Base-by-base conservation (phyloP, 2,329 filamentous ascomycete species). In the Tolypocladium inflatum region DNA sequence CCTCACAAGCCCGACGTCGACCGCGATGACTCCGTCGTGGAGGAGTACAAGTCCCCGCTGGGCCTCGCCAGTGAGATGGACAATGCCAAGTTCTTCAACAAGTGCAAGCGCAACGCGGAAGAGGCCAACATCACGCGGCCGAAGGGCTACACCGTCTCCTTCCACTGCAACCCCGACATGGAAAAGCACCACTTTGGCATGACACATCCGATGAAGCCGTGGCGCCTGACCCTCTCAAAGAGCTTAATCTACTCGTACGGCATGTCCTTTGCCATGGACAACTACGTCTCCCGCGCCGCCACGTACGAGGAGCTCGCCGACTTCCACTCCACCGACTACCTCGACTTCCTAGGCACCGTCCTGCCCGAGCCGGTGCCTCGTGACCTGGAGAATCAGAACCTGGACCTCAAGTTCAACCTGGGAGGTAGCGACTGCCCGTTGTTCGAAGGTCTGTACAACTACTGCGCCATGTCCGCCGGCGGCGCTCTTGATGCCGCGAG, bases 141-240 rank as follows among this genome's bases (percentile, higher is more conserved):
- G 2, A 87, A 88, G 68, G 92, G 91, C 64, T 92, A 95, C 75
- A 91, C 83, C 38, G 93, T 99, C 53, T 97, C 93, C 11, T 97
- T 92, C 74, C 94, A 99, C 72, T 91, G 91, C 75, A 97, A 97
- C 68, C 90, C 92, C 1, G 86, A 90, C 60, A 95, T 97, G 71
- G 94, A 99, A 76, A 89, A 89, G 70, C 93, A 97, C 74, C 94
- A 99, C 73, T 99, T 99, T 72, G 94, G 94, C 63, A 88, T 90
- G 75, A 92, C 90, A 11, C 94, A 99, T 77, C 94, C 94, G 23
- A 99, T 99, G 94, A 99, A 99, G 73, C 94, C 94, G 59, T 97
- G 94, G 93, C 90, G 94, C 41, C 78, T 99, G 63, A 97, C 92
- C 19, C 81, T 99, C 57, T 95, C 94, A 58, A 97, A 99, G 73